These are phyloP conservation scores for Fusarium anthophilum DNA, from an alignment of 2,329 filamentous ascomycete genomes.

Conservation along the genomic window DNA sequence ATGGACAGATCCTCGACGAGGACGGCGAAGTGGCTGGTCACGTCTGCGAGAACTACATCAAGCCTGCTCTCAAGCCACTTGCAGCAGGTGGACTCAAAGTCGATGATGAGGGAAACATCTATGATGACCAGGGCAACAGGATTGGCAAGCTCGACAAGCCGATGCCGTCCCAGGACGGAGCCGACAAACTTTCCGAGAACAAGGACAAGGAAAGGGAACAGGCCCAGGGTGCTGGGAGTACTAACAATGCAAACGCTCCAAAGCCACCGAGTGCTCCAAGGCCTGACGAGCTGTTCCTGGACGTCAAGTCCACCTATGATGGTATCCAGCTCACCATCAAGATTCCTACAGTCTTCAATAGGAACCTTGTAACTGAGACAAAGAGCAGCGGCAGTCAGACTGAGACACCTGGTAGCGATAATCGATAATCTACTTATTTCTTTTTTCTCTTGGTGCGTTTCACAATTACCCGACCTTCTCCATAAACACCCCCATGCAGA, in stretches of 20 bases:
- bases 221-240: not conserved
- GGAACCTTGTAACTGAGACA: conserved; percentile 29
- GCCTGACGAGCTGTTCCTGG: conserved; percentile 62
- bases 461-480: conserved; percentile 20
- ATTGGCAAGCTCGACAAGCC: conserved; percentile 70
- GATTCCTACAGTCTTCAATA: conserved; percentile 65
- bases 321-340: conserved; percentile 67
- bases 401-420: conserved; percentile 12
- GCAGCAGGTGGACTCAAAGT: conserved; percentile 63
- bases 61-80: conserved; percentile 61
- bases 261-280: conserved; percentile 49
- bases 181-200: conserved; percentile 11
- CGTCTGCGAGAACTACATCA: conserved; percentile 66
- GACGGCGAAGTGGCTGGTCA: conserved; percentile 83
- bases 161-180: conserved; percentile 1
- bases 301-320: conserved; percentile 66
- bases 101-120: conserved; percentile 66
- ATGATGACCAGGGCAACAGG: conserved; percentile 64
- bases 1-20: conserved; percentile 71
- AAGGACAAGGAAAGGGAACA: conserved; percentile 1
- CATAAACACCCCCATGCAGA: conserved; percentile 19
- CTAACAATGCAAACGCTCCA: conserved; percentile 8
- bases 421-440: conserved; percentile 20
- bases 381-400: conserved; percentile 20
- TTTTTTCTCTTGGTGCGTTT: conserved; percentile 25